Evolutionary conservation across 345 rosid species (phyloP).

Genomic region (Aquilaria yunnanensis): DNA sequence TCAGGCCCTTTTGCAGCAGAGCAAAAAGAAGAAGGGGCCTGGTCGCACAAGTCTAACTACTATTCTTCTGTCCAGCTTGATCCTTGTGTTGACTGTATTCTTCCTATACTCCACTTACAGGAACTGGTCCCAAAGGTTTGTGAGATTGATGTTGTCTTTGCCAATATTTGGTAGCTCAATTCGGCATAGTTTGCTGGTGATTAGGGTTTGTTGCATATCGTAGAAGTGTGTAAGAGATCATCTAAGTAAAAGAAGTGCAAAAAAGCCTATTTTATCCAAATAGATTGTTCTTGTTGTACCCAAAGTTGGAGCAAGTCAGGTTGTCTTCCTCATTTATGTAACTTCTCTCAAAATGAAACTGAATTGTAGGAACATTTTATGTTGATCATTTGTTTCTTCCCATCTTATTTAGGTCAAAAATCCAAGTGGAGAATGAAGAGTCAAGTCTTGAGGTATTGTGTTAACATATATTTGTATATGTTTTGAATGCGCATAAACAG

Average conservation of each 20-base stretch:
- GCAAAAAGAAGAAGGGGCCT: conserved; percentile 76
- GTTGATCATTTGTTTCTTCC: too few species aligned
- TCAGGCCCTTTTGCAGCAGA: conserved; percentile 61
- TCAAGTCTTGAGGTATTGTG: conserved; percentile 41
- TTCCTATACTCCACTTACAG: conserved; percentile 54
- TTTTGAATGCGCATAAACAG: neutral
- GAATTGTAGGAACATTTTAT: too few species aligned
- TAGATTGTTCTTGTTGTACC: too few species aligned
- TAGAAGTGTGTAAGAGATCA: too few species aligned
- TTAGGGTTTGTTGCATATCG: too few species aligned
- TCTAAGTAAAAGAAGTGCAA: too few species aligned
- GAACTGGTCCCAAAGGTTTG: conserved; percentile 57
- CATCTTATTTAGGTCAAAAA: conserved; percentile 38
- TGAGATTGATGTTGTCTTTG: neutral
- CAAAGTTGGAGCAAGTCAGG: too few species aligned
- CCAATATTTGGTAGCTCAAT: too few species aligned
- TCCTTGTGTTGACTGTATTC: conserved; percentile 35
- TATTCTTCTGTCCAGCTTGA: conserved; percentile 36
- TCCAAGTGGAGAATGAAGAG: conserved; percentile 29
- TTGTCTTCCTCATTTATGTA: too few species aligned
- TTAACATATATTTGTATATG: neutral
- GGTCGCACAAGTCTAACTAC: conserved; percentile 45
- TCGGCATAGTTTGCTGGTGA: too few species aligned
- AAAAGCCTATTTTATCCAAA: too few species aligned
- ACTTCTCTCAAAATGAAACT: too few species aligned